Percentiles rank a stretch among this genome's conserved stretches.
Conservation (phyloP, 768 basidiomycete genomes). For the Suillus subluteus region DNA sequence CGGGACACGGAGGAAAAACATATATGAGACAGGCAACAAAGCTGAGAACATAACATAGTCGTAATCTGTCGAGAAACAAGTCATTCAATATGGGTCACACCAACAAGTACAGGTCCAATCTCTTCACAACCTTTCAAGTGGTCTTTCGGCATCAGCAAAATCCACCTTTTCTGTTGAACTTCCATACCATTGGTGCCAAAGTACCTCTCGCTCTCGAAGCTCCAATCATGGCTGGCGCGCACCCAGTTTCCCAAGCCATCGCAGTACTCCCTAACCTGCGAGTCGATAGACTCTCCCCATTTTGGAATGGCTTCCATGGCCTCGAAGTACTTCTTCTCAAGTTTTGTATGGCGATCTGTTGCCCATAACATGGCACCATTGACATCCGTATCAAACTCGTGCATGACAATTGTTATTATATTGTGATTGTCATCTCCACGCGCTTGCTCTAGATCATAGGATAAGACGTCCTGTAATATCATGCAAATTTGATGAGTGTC, state of each 20-base stretch:
- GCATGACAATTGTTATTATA: constrained; percentile 55
- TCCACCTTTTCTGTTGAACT: constrained; percentile 35
- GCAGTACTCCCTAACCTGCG: constrained; percentile 16
- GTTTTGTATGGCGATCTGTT: constrained; percentile 36
- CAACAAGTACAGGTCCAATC: not conserved
- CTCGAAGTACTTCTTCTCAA: constrained; percentile 42
- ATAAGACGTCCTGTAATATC: constrained; percentile 30
- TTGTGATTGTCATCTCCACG: constrained; percentile 37
- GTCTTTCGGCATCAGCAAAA: constrained; percentile 35
- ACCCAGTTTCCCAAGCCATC: constrained; percentile 56
- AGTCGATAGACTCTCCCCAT: constrained; percentile 46
- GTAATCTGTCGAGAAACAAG: too few relatives aligned
- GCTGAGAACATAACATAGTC: too few relatives aligned
- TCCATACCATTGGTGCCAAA: constrained; percentile 40
- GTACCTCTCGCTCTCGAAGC: constrained; percentile 49
- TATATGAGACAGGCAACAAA: too few relatives aligned
- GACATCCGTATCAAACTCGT: constrained; percentile 40
- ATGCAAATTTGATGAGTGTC: not conserved
- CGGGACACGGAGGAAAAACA: too few relatives aligned
- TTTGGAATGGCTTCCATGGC: constrained; percentile 41
- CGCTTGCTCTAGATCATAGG: constrained; percentile 38
- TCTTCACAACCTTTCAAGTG: not conserved
- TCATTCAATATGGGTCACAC: too few relatives aligned
- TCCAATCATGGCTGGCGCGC: constrained; percentile 52
- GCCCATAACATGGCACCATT: constrained; percentile 46